Percentiles rank a stretch among this genome's conserved stretches.
phyloP scores from a whole-genome alignment of 352 stramenopile genomes.

The Phytophthora multivora region DNA sequence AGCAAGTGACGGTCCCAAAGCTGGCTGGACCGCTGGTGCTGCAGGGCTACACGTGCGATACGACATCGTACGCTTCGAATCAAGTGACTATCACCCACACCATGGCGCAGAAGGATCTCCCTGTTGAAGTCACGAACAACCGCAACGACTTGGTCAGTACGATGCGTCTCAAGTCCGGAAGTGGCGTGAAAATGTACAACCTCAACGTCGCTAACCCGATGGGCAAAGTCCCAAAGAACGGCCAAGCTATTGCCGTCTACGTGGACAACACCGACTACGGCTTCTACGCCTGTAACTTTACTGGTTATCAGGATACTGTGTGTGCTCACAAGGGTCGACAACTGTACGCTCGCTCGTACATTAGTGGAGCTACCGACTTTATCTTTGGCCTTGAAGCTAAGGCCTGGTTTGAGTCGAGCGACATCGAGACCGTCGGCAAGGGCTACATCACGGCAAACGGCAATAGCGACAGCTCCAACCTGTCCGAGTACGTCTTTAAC shows the following conservation, averaged over 20 bases:
- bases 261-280: slow-evolving; percentile 6
- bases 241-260: slow-evolving; percentile 10
- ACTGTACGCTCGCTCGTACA: slow-evolving; percentile 11
- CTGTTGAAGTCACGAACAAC: not conserved
- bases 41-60: slow-evolving; percentile 27
- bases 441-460: slow-evolving; percentile 10
- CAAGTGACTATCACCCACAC: slow-evolving; percentile 14
- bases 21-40: slow-evolving; percentile 8
- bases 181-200: slow-evolving; percentile 21
- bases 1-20: slow-evolving; percentile 15
- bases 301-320: slow-evolving; percentile 23
- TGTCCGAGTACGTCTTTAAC: slow-evolving; percentile 15
- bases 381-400: slow-evolving; percentile 12
- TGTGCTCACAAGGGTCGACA: slow-evolving; percentile 11
- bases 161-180: slow-evolving; percentile 5
- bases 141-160: slow-evolving; percentile 13
- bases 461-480: slow-evolving; percentile 8
- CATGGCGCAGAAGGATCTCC: slow-evolving; percentile 10
- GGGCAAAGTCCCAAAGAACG: not conserved
- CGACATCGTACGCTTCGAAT: slow-evolving; percentile 15
- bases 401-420: slow-evolving; percentile 22
- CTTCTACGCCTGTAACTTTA: slow-evolving; percentile 22
- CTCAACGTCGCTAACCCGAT: slow-evolving; percentile 20
- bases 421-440: slow-evolving; percentile 15
- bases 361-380: slow-evolving; percentile 17